Percentiles rank a stretch among this genome's conserved stretches.
phyloP scores from a whole-genome alignment of 768 basidiomycete species.

The Lactarius sp. region DNA sequence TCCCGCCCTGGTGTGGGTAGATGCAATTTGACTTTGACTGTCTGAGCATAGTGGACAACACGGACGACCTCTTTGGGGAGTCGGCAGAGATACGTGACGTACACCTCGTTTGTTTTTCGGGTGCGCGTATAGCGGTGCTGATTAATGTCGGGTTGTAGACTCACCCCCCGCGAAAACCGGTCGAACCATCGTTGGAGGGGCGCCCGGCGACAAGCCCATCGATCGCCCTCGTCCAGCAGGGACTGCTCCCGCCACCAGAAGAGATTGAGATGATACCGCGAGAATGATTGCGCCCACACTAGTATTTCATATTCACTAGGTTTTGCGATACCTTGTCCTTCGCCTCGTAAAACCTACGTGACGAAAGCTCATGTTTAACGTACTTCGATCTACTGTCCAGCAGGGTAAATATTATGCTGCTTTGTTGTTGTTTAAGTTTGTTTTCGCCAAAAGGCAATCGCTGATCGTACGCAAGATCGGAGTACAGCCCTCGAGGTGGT shows the following conservation, averaged over 20 bases:
- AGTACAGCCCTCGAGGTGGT: slow-evolving; percentile 3
- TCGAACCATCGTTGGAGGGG: neutral
- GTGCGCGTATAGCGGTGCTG: slow-evolving; percentile 15
- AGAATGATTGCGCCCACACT: slow-evolving; percentile 4
- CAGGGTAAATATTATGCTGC: neutral
- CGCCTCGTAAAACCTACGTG: neutral
- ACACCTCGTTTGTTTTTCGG: neutral
- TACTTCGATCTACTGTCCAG: slow-evolving; percentile 11
- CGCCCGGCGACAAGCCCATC: neutral
- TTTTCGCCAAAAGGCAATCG: slow-evolving; percentile 1
- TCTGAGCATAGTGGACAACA: slow-evolving; percentile 35
- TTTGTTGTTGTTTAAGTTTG: neutral
- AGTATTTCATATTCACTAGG: slow-evolving; percentile 1
- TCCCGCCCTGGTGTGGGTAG: neutral
- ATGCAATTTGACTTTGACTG: neutral
- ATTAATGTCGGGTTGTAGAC: slow-evolving; percentile 16
- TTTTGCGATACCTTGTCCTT: neutral
- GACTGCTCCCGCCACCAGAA: slow-evolving; percentile 21
- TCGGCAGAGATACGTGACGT: slow-evolving; percentile 26
- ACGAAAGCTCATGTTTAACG: slow-evolving; percentile 11
- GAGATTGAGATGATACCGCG: slow-evolving; percentile 30
- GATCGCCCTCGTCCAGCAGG: slow-evolving; percentile 4
- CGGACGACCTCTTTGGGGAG: slow-evolving; percentile 46
- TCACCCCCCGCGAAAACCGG: slow-evolving; percentile 22
- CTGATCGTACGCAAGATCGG: slow-evolving; percentile 6